Evolutionary conservation across 2,329 filamentous ascomycete species (phyloP).

Genomic region (Erysiphe neolycopersici): DNA sequence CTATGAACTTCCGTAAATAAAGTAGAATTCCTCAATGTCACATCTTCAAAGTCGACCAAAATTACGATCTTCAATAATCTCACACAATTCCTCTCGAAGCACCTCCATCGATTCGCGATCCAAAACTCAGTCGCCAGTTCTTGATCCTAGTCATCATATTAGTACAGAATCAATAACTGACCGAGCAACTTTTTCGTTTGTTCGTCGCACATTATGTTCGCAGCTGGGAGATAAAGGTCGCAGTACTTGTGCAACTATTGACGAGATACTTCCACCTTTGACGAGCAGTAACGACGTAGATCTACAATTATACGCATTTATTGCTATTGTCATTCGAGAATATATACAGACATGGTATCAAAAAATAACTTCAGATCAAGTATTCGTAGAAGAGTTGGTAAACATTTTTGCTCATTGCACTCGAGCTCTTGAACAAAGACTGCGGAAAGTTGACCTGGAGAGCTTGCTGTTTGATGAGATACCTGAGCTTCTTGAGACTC

Average conservation of each 20-base stretch:
- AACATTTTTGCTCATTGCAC: constrained; percentile 85
- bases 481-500: constrained; percentile 52
- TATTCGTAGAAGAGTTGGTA: constrained; percentile 66
- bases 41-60: no score
- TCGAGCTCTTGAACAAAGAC: constrained; percentile 57
- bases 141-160: no score
- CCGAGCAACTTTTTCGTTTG: constrained; percentile 51
- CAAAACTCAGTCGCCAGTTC: no score
- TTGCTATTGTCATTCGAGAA: constrained; percentile 70
- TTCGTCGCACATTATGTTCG: constrained; percentile 64
- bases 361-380: constrained; percentile 73
- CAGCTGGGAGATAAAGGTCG: constrained; percentile 33
- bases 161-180: constrained; percentile 35
- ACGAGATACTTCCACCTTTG: constrained; percentile 65
- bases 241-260: constrained; percentile 30
- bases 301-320: constrained; percentile 71
- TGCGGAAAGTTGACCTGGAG: constrained; percentile 39
- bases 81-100: no score
- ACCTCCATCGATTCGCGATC: no score
- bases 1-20: no score
- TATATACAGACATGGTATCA: constrained; percentile 85
- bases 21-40: no score
- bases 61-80: no score
- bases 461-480: constrained; percentile 67
- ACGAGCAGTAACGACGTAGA: constrained; percentile 90